These are phyloP conservation scores for Saccharomycopsis microspora DNA, from an alignment of 805 yeast genomes.

Conservation along the genomic window DNA sequence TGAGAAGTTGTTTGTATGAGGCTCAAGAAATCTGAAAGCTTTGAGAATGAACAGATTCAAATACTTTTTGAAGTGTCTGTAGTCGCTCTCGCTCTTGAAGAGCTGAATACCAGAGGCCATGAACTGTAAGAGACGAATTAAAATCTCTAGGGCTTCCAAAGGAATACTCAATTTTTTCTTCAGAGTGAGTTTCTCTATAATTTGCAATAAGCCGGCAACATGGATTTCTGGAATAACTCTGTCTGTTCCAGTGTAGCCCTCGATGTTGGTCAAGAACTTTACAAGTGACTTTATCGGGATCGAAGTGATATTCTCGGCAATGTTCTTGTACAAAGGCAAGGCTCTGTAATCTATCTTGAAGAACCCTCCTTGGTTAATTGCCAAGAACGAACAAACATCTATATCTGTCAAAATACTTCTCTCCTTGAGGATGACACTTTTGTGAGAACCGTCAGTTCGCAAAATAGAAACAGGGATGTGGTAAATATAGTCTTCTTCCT, in stretches of 20 bases:
- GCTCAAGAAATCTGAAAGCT: neutral
- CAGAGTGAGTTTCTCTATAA: constrained; percentile 16
- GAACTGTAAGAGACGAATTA: constrained; percentile 17
- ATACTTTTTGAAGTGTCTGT: neutral
- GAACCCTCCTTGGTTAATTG: constrained; percentile 36
- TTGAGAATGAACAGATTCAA: constrained; percentile 1
- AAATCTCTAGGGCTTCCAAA: constrained; percentile 21
- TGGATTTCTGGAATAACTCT: constrained; percentile 19
- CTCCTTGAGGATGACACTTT: constrained; percentile 28
- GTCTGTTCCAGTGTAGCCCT: constrained; percentile 22
- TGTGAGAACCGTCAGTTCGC: constrained; percentile 24
- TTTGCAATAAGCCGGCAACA: constrained; percentile 20
- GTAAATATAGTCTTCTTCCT: constrained; percentile 43
- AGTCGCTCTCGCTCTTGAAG: neutral
- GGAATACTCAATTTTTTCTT: constrained; percentile 2
- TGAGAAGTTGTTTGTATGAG: constrained; percentile 25
- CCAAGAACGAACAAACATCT: constrained; percentile 9
- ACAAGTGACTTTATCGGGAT: constrained; percentile 22
- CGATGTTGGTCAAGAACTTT: constrained; percentile 26
- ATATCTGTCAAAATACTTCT: constrained; percentile 29
- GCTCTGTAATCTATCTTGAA: constrained; percentile 34
- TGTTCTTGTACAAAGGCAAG: neutral
- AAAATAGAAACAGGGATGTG: constrained; percentile 47
- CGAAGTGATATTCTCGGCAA: constrained; percentile 18
- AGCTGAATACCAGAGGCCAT: constrained; percentile 3